Evolutionary conservation across 768 basidiomycete species (phyloP), one percentile per base, ranked within the genome.

Genomic region (Hemileccinum rubropunctum): DNA sequence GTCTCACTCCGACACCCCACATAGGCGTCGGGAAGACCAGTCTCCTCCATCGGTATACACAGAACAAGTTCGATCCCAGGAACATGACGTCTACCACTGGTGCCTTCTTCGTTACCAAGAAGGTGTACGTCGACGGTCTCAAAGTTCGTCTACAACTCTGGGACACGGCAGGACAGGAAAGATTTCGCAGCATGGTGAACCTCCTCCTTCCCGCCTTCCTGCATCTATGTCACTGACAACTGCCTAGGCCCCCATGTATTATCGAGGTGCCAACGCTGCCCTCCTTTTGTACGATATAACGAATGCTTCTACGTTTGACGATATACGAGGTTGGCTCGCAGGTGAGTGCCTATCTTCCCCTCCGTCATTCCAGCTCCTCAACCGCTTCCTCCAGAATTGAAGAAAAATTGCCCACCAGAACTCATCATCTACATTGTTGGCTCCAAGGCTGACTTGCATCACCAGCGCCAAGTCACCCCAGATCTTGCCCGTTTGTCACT

Each of bases 261-360:
- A 95, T 78, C 84, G 92, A 72, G 92, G 92, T 66, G 91, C 94
- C 62, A 90, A 95, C 66, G 94, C 93, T 57, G 94, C 94, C 33
- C 80, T 98, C 55, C 77, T 97, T 59, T 78, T 95, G 66, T 98
- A 98, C 73, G 94, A 98, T 77, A 91, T 95, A 59, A 95, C 95
- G 63, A 91, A 91, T 71, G 79, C 80, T 51, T 76, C 85, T 49
- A 88, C 88, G 23, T 93, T 98, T 74, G 84, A 91, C 54, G 94
- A 95, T 67, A 82, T 97, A 60, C 81, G 86, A 58, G 88, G 89
- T 56, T 98, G 94, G 94, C 78, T 91, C 45, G 86, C 91, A 75
- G 92, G 92, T 84, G 59, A 53, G 77, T 62, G 1, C 28, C 28
- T 35, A 46, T 52, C 18, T n/a, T 21, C 20, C n/a, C 47, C 34